phyloP scores from a whole-genome alignment of 768 basidiomycete species.

The Imleria badia region DNA sequence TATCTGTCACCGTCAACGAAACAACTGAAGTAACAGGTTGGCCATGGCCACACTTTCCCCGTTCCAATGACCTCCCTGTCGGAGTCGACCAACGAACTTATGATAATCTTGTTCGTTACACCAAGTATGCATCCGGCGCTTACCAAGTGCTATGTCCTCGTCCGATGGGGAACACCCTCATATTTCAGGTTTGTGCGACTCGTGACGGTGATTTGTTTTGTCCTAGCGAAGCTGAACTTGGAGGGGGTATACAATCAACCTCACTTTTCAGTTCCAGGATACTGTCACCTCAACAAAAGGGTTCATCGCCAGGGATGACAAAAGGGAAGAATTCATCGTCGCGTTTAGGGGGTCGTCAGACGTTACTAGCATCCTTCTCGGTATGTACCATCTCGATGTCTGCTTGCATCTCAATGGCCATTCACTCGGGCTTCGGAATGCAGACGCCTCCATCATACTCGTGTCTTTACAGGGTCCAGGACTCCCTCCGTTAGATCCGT shows the following conservation, averaged over 20 bases:
- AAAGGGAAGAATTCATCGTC: slow-evolving; percentile 40
- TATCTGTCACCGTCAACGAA: neutral
- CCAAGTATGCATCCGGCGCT: slow-evolving; percentile 51
- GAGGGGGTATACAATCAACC: neutral
- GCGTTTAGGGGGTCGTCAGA: slow-evolving; percentile 42
- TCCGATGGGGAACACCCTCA: slow-evolving; percentile 47
- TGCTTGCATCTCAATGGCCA: neutral
- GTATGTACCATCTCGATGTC: neutral
- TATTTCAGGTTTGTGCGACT: slow-evolving; percentile 37
- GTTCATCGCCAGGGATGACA: slow-evolving; percentile 46
- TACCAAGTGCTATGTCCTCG: slow-evolving; percentile 46
- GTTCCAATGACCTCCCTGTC: slow-evolving; percentile 16
- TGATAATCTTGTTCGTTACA: slow-evolving; percentile 43
- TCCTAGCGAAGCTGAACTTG: neutral
- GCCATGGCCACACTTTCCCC: slow-evolving; percentile 28
- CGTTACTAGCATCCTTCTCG: slow-evolving; percentile 15
- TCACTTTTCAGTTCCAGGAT: slow-evolving; percentile 34
- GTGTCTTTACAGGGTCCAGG: slow-evolving; percentile 23
- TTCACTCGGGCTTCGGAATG: neutral
- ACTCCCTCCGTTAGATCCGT: slow-evolving; percentile 17
- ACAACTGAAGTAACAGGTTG: neutral
- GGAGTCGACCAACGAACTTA: slow-evolving; percentile 40
- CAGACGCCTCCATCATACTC: slow-evolving; percentile 25
- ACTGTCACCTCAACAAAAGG: slow-evolving; percentile 42
- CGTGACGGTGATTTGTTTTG: neutral